Evolutionary conservation across 257 asterid species (phyloP), one percentile per base, ranked within the genome.

Genomic region (Ilex asprella): DNA sequence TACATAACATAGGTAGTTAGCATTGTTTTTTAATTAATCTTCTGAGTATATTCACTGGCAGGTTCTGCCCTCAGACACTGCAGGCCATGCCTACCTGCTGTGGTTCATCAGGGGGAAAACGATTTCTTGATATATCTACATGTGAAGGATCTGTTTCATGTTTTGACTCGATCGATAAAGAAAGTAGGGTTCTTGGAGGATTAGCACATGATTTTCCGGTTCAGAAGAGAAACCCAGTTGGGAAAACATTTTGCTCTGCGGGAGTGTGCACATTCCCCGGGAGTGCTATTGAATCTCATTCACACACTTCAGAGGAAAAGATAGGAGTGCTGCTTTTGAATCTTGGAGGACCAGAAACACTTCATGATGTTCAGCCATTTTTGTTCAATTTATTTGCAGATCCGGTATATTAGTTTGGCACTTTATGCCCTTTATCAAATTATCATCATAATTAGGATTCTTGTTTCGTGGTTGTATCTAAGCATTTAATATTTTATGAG

Each of bases 341-440:
- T 82, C 97, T 90, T 55, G 97, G 96, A 68, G 97, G 97, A 39
- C 97, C 97, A 0, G 95, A 87, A 16, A 91, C 98, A 30, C 85
- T 91, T 27, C 69, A 82, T 12, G 98, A 91, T 73, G 96, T 91
- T 71, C 98, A 91, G 71, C 98, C 96, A 7, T 91, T 88, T 72
- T 68, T 91, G 79, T 91, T 61, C 86, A 91, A 91, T 75, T 69
- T 91, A 68, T 86, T 91, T 78, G 98, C 96, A 53, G 96, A 91
- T 59, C 96, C 98, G 16, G 98, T 91, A 84, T 56, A 91, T 70
- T 65, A 31, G 21, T 55, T 52, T 16, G 27, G 15, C 12, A 39
- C 16, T 49, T 15, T 61, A 12, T 41, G n/a, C 16, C 16, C 30
- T 55, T 39, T 5, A 14, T 65, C 43, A 27, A 27, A 3, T 21